Evolutionary conservation across 306 rosid genomes (phyloP), one percentile per base, ranked within the genome.

Genomic region (Erythrophleum fordii): DNA sequence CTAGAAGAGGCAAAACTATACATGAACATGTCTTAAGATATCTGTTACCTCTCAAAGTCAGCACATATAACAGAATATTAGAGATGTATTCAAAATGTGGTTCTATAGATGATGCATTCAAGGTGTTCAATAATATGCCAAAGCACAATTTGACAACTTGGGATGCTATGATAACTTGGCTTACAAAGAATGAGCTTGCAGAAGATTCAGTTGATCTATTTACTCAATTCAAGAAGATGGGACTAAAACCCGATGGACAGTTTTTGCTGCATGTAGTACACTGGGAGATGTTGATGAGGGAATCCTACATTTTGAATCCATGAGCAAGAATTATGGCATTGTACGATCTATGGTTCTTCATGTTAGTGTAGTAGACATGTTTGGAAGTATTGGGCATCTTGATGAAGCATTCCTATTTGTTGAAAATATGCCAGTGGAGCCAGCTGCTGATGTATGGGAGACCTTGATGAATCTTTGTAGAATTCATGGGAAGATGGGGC

Each of bases 71-170:
- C 84, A 87, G 58, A 84, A 91, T 93, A 75, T 53, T 93, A 70
- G 93, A 91, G 83, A 93, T 88, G 92, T 93, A 93, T 81, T 88
- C 87, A 11, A 81, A 87, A 81, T 93, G 97, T 83, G 96, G 93
- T 77, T 91, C 94, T 37, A 87, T 87, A 78, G 91, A 91, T 71
- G 90, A 91, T 18, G 93, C 98, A 17, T 16, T 64, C 26, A 16
- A 56, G 56, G 89, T 90, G 69, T 93, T 91, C 77, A 68, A 88
- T 64, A 45, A 82, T 25, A 93, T 91, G 94, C 87, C 94, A 4
- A 80, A 70, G 44, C 87, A 84, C 60, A 93, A 93, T 80, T 67
- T 91, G 84, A 90, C 94, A 28, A 88, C 98, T 11, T 93, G 98
- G 97, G 97, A 90, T 85, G 80, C 86, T 52, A 91, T 93, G 94